These are phyloP conservation scores for Obba rivulosa DNA, from an alignment of 768 basidiomycete species.

Conservation along the genomic window DNA sequence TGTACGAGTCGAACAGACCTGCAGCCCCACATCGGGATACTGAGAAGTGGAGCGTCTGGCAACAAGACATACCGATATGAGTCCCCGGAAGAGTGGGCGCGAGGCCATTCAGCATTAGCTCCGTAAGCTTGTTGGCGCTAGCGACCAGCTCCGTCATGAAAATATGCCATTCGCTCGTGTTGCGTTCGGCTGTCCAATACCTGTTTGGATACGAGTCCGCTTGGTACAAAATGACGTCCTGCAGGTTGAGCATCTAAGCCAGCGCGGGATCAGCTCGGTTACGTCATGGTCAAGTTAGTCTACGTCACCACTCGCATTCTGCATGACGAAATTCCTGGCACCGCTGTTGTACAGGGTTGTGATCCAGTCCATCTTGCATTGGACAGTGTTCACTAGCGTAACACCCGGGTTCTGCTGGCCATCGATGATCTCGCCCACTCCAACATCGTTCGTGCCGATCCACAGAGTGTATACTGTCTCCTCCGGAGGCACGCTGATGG, in stretches of 20 bases:
- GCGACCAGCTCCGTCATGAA: slow-evolving; percentile 28
- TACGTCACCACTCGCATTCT: slow-evolving; percentile 51
- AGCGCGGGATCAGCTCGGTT: not conserved
- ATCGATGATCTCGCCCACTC: slow-evolving; percentile 46
- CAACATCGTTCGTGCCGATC: slow-evolving; percentile 61
- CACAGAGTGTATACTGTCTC: slow-evolving; percentile 61
- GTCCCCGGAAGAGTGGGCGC: slow-evolving; percentile 32
- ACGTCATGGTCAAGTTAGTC: too few species aligned
- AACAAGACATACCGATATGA: slow-evolving; percentile 46
- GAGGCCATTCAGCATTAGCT: slow-evolving; percentile 20
- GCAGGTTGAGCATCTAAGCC: slow-evolving; percentile 30
- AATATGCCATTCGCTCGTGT: slow-evolving; percentile 30
- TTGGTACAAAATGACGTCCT: slow-evolving; percentile 26
- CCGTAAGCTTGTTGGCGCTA: slow-evolving; percentile 24
- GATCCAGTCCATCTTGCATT: slow-evolving; percentile 58
- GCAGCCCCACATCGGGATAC: slow-evolving; percentile 19
- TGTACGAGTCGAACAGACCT: slow-evolving; percentile 59
- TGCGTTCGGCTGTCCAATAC: slow-evolving; percentile 27
- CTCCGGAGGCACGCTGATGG: slow-evolving; percentile 32
- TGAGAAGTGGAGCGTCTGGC: slow-evolving; percentile 46
- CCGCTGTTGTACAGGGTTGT: slow-evolving; percentile 50
- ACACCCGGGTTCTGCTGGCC: slow-evolving; percentile 40
- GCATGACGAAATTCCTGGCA: slow-evolving; percentile 64
- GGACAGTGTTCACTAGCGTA: slow-evolving; percentile 52
- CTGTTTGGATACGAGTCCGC: slow-evolving; percentile 26